Conservation (phyloP, 148 eudicot species). For the Spergularia bocconei region DNA sequence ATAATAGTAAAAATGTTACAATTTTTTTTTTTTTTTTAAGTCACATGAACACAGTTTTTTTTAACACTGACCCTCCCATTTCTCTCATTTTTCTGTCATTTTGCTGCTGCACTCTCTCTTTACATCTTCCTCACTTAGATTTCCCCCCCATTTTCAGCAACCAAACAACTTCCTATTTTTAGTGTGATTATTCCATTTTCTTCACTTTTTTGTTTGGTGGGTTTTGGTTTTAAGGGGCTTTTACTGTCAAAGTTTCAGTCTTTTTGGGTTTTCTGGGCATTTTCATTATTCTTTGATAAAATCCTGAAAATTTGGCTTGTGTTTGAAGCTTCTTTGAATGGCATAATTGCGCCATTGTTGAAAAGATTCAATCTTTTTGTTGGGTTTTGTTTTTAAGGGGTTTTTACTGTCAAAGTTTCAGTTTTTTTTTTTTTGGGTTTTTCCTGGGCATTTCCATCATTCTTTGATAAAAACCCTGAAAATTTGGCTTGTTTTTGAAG, state of each 20-base stretch:
- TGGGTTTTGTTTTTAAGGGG: conserved; percentile 15
- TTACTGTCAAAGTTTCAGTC: conserved; percentile 7
- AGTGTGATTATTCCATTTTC: not conserved
- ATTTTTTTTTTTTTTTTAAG: not conserved
- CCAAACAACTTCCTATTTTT: not conserved
- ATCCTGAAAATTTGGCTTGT: conserved; percentile 6
- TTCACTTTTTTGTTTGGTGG: not conserved
- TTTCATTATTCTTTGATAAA: not conserved
- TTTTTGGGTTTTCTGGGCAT: conserved; percentile 11
- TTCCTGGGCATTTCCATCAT: not conserved
- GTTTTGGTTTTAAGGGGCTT: conserved; percentile 16
- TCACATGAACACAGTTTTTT: conserved; percentile 31
- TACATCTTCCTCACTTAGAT: not conserved
- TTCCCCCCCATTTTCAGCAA: conserved; percentile 9
- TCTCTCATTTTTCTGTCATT: not conserved
- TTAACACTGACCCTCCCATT: not conserved
- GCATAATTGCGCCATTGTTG: conserved; percentile 20
- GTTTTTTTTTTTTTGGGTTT: conserved; percentile 21
- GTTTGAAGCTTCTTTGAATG: not conserved
- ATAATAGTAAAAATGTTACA: no score
- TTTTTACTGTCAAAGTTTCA: conserved; percentile 10
- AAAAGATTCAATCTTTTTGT: conserved; percentile 16
- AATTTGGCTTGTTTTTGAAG: conserved; percentile 3
- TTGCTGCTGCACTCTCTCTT: not conserved
- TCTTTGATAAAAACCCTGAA: conserved; percentile 1